phyloP scores from a whole-genome alignment of 2,329 filamentous ascomycete species.

The Coniosporium tulheliwenetii region DNA sequence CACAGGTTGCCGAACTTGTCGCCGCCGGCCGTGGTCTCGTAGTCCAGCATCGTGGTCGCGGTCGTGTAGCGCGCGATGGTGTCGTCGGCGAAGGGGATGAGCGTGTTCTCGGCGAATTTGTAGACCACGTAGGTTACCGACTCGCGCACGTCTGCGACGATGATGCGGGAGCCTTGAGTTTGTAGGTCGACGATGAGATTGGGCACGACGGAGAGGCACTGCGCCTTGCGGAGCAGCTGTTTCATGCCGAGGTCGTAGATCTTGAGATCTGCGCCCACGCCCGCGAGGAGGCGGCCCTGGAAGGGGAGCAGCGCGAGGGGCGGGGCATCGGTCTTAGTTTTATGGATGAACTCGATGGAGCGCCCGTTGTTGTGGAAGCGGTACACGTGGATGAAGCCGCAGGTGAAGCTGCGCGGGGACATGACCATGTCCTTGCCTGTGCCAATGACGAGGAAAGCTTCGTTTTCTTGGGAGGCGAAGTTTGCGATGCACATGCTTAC shows the following conservation, averaged over 20 bases:
- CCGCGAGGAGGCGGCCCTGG: conserved; percentile 78
- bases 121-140: conserved; percentile 86
- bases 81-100: conserved; percentile 91
- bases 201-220: conserved; percentile 55
- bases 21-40: conserved; percentile 84
- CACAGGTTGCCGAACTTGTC: conserved; percentile 98
- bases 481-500: conserved; percentile 72
- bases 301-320: conserved; percentile 84
- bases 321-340: conserved; percentile 81
- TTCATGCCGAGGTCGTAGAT: conserved; percentile 90
- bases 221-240: conserved; percentile 81
- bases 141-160: conserved; percentile 86
- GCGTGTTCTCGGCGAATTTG: conserved; percentile 77
- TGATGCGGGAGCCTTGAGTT: conserved; percentile 78
- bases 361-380: conserved; percentile 76
- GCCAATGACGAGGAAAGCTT: conserved; percentile 83
- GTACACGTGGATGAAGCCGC: conserved; percentile 85
- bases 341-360: conserved; percentile 86
- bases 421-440: conserved; percentile 82
- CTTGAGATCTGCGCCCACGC: conserved; percentile 65
- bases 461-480: conserved; percentile 78
- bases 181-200: conserved; percentile 80
- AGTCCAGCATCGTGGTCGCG: conserved; percentile 86
- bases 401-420: conserved; percentile 57
- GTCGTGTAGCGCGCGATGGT: conserved; percentile 82